phyloP scores from a whole-genome alignment of 2,329 filamentous ascomycete genomes.

The Botrytis fragariae region DNA sequence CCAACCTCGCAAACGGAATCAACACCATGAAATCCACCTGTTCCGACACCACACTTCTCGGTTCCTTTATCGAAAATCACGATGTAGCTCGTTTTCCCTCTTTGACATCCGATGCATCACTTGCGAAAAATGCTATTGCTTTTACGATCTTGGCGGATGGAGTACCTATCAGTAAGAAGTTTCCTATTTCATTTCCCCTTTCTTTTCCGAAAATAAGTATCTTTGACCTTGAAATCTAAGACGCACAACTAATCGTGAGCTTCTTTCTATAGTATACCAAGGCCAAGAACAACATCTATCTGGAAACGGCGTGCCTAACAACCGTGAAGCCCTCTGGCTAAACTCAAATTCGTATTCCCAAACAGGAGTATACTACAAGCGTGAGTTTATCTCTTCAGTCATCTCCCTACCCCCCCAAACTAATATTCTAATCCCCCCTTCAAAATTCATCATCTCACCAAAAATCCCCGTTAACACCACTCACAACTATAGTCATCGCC shows the following conservation, averaged over 20 bases:
- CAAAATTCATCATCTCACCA: not conserved
- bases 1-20: slow-evolving; percentile 35
- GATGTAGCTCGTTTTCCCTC: slow-evolving; percentile 33
- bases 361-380: slow-evolving; percentile 40
- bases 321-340: slow-evolving; percentile 48
- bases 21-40: slow-evolving; percentile 33
- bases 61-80: slow-evolving; percentile 43
- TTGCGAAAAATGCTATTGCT: slow-evolving; percentile 48
- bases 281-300: slow-evolving; percentile 53
- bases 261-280: slow-evolving; percentile 43
- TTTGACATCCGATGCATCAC: slow-evolving; percentile 29
- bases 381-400: not conserved
- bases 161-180: slow-evolving; percentile 45
- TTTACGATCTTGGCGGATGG: slow-evolving; percentile 51
- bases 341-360: slow-evolving; percentile 42
- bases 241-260: not conserved
- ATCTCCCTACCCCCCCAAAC: no score
- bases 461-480: not conserved
- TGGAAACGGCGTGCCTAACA: slow-evolving; percentile 41
- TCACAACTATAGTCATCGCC: slow-evolving; percentile 34
- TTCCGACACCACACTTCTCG: slow-evolving; percentile 42
- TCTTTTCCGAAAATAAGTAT: no score
- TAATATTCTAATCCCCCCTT: accelerated
- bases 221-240: not conserved
- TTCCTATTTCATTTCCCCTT: not conserved